Conservation (phyloP, 176 grass and related monocot species). For the Leersia perrieri region DNA sequence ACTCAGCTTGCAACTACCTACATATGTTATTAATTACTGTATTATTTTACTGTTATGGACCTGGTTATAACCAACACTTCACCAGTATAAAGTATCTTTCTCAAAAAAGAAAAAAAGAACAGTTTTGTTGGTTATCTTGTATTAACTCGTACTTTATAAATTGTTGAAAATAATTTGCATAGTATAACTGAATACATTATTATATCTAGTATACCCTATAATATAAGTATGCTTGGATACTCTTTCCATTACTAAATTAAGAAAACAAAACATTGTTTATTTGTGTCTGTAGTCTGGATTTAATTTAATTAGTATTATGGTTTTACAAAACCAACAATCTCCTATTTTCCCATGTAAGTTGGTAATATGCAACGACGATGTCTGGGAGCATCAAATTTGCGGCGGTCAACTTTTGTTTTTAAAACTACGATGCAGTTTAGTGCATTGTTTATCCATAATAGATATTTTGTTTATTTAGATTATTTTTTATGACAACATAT, state of each 20-base stretch:
- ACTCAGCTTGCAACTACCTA: conserved; percentile 11
- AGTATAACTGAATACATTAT: not conserved
- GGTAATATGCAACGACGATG: not conserved
- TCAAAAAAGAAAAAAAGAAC: not conserved
- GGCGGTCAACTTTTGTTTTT: not conserved
- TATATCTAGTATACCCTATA: conserved; percentile 4
- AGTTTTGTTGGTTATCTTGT: not conserved
- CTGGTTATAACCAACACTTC: not conserved
- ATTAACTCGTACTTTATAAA: not conserved
- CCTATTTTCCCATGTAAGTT: not conserved
- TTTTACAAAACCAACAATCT: not conserved
- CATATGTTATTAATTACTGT: too few species aligned
- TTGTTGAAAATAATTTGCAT: not conserved
- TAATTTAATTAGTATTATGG: not conserved
- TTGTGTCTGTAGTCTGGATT: not conserved
- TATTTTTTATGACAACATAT: not conserved
- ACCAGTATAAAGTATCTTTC: not conserved
- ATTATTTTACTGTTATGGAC: conserved; percentile 4
- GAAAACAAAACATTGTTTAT: not conserved
- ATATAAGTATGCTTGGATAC: not conserved
- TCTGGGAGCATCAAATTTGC: not conserved
- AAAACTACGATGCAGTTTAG: not conserved
- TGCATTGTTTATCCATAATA: not conserved
- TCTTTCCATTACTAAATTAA: not conserved
- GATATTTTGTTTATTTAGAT: not conserved